Conservation (phyloP, 192 early-diverging fungal genomes). For the Diversispora eburnea region DNA sequence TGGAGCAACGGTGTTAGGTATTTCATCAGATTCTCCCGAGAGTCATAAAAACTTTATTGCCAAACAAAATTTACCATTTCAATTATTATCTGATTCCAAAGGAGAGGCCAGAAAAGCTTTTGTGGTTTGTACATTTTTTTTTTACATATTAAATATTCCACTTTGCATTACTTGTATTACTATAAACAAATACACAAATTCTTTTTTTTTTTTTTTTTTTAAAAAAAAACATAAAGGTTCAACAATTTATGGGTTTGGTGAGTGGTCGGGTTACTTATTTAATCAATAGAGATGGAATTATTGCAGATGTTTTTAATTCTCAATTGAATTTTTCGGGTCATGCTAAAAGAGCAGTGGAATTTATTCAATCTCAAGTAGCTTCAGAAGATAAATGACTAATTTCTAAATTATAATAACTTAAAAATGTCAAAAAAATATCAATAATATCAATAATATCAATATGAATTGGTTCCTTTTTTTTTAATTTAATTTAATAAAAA, state of each 20-base stretch:
- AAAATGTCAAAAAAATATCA: too few species aligned
- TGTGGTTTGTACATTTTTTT: conserved; percentile 21
- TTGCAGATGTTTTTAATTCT: conserved; percentile 40
- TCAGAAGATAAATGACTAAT: too few species aligned
- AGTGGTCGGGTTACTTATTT: conserved; percentile 38
- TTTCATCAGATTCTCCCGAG: conserved; percentile 34
- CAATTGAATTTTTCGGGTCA: conserved; percentile 32
- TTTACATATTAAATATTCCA: background rate
- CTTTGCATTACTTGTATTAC: too few species aligned
- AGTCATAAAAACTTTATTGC: conserved; percentile 34
- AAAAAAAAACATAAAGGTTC: conserved; percentile 26
- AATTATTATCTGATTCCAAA: conserved; percentile 37
- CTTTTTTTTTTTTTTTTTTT: background rate
- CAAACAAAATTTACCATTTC: conserved; percentile 30
- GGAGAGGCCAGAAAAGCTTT: conserved; percentile 29
- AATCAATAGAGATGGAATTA: conserved; percentile 36
- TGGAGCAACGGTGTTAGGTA: conserved; percentile 37
- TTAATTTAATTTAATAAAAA: too few species aligned
- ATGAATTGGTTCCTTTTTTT: too few species aligned
- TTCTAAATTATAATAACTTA: too few species aligned
- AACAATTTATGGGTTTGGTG: conserved; percentile 24
- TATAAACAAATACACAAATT: background rate
- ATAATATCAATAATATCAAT: too few species aligned
- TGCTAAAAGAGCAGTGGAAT: conserved; percentile 33
- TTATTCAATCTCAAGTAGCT: conserved; percentile 24